Conservation (phyloP, 179 eudicot genomes). For the Beta macrorhiza region DNA sequence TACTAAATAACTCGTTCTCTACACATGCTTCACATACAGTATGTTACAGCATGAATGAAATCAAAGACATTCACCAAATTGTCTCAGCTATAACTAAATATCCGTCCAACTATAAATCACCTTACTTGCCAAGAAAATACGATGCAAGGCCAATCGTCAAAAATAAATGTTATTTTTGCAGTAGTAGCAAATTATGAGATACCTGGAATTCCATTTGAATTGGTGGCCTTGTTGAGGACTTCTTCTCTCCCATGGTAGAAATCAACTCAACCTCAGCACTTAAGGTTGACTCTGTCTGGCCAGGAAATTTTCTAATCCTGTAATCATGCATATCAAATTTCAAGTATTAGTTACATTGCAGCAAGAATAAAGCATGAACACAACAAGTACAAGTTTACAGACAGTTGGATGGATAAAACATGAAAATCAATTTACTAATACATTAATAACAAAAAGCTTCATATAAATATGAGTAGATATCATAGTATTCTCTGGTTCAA, state of each 20-base stretch:
- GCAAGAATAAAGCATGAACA: not conserved
- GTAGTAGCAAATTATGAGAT: not conserved
- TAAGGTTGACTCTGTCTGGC: conserved; percentile 96
- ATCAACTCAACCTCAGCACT: conserved; percentile 98
- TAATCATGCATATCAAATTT: conserved; percentile 17
- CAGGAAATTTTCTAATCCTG: conserved; percentile 98
- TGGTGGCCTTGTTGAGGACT: conserved; percentile 94
- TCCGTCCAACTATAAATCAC: not conserved
- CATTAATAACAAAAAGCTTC: not conserved
- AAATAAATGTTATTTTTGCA: not conserved
- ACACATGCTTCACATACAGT: not conserved
- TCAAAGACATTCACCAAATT: not conserved
- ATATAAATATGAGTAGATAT: not conserved
- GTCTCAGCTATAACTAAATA: not conserved
- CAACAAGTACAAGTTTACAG: not conserved
- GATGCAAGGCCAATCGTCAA: not conserved
- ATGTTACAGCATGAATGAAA: not conserved
- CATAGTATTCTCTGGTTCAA: not conserved
- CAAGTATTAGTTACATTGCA: not conserved
- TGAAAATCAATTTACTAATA: not conserved
- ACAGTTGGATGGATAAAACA: not conserved
- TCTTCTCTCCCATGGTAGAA: conserved; percentile 94
- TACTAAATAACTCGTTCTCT: not conserved
- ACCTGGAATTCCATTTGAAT: conserved; percentile 99
- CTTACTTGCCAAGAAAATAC: not conserved